Evolutionary conservation across 108 stramenopile species (phyloP), one percentile per base, ranked within the genome.

Genomic region (Hondaea fermentalgiana): DNA sequence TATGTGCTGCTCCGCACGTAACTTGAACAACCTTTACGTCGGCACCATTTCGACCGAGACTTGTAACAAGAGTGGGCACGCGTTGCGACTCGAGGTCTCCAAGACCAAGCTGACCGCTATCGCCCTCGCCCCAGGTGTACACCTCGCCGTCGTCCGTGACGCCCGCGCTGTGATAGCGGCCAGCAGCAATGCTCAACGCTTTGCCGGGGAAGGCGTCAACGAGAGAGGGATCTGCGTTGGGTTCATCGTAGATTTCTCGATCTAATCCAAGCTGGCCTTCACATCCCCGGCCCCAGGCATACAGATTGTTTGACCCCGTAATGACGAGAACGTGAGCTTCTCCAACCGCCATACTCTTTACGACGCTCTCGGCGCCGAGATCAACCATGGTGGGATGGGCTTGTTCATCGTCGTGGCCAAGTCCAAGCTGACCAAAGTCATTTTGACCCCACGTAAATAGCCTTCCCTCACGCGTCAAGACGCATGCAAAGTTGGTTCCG

Each of bases 241-340:
- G 72, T 69, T 92, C 91, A 23, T 83, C 76, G 88, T 89, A 90
- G 23, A 72, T 88, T 60, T 92, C 91, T 0, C 88, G 60, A 47
- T 92, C 93, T 58, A 92, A 88, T 49, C 93, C 93, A 2, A 93
- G 92, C 89, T 93, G 93, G 35, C 92, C 92, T 69, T 92, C 90
- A 51, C 57, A 58, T 49, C 88, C 90, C 19, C 92, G 88, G 5
- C 93, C 93, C 76, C 93, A 93, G 5, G 91, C 72, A 72, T 91
- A 93, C 17, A 92, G 51, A 53, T 89, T 76, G 21, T 92, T 92
- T 51, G 60, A 51, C 23, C 59, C 89, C n/a, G 91, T 72, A 17
- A 93, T 60, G 5, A 83, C 91, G 8, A 88, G 91, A 44, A 90
- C 90, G 90, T 93, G 93, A 16, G 89, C 93, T 88, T 91, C 91